Percentiles rank a stretch among this genome's conserved stretches.
Conservation (phyloP, 1,139 yeast species). For the Zygosaccharomyces sapae region DNA sequence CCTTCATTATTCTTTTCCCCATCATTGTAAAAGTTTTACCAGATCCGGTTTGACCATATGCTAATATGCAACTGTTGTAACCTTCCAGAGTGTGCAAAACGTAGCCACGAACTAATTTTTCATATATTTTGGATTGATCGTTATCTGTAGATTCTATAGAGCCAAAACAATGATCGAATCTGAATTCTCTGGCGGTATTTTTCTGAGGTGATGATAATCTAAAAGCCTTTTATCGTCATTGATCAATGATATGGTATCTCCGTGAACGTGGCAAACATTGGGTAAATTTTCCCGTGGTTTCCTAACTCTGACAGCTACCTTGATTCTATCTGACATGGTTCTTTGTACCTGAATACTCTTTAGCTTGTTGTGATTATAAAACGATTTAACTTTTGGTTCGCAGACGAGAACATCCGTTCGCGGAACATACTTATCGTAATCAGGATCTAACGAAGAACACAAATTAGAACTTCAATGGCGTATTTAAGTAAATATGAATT, state of each 20-base stretch:
- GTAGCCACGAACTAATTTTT: conserved; percentile 13
- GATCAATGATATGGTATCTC: conserved; percentile 1
- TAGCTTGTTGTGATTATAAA: not conserved
- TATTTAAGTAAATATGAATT: not conserved
- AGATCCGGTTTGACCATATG: conserved; percentile 93
- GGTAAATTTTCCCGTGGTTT: not conserved
- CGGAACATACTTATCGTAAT: too few relatives aligned
- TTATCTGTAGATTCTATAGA: conserved; percentile 3
- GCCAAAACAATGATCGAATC: conserved; percentile 11
- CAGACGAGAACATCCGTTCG: not conserved
- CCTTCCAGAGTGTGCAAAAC: conserved; percentile 58
- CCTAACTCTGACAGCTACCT: conserved; percentile 5
- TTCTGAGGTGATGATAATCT: conserved; percentile 1
- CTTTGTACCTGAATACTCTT: not conserved
- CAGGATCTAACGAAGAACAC: too few relatives aligned
- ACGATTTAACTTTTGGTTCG: not conserved
- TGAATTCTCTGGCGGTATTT: conserved; percentile 6
- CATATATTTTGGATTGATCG: conserved; percentile 13
- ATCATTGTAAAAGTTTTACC: conserved; percentile 92
- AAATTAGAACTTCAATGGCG: not conserved
- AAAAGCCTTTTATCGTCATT: conserved; percentile 1
- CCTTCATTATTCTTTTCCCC: conserved; percentile 50
- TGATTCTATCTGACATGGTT: conserved; percentile 3
- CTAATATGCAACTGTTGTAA: conserved; percentile 80
- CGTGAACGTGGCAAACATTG: not conserved